phyloP scores from a whole-genome alignment of 2,329 filamentous ascomycete species.

The Aspergillus phoenicis region DNA sequence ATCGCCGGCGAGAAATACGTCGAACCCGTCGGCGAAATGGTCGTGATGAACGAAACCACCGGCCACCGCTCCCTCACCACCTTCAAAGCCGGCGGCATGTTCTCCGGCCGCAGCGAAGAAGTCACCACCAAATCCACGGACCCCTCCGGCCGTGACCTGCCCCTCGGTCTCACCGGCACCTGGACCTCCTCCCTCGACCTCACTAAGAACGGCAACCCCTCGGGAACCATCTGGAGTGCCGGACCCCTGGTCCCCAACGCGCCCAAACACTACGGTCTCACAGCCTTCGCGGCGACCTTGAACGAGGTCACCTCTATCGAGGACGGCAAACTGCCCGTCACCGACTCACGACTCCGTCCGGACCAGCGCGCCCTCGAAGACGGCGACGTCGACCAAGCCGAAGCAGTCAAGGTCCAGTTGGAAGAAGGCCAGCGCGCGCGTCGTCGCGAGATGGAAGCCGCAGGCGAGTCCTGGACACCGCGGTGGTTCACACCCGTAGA shows the following conservation, averaged over 20 bases:
- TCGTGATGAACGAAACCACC: conserved; percentile 78
- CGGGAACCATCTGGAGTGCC: conserved; percentile 73
- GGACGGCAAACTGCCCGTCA: conserved; percentile 71
- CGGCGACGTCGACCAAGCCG: conserved; percentile 79
- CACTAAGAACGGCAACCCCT: conserved; percentile 63
- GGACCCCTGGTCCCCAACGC: conserved; percentile 79
- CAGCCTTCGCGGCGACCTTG: conserved; percentile 78
- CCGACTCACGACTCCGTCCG: conserved; percentile 79
- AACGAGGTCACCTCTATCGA: conserved; percentile 89
- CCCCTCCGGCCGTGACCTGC: conserved; percentile 64
- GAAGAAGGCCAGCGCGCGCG: conserved; percentile 83
- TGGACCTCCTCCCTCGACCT: conserved; percentile 78
- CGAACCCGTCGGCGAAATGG: conserved; percentile 90
- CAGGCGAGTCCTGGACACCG: conserved; percentile 71
- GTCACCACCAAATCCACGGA: conserved; percentile 75
- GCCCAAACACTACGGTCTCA: conserved; percentile 81
- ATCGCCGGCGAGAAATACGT: conserved; percentile 98
- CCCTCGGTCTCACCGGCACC: conserved; percentile 73
- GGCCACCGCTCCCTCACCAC: conserved; percentile 83
- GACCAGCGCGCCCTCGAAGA: conserved; percentile 85
- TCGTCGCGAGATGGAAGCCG: conserved; percentile 73
- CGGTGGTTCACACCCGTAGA: conserved; percentile 79
- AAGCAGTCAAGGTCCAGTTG: conserved; percentile 76
- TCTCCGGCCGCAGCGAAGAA: conserved; percentile 90
- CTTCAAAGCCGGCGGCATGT: conserved; percentile 96